Conservation (phyloP, 306 rosid species). For the Acacia acuminata region DNA sequence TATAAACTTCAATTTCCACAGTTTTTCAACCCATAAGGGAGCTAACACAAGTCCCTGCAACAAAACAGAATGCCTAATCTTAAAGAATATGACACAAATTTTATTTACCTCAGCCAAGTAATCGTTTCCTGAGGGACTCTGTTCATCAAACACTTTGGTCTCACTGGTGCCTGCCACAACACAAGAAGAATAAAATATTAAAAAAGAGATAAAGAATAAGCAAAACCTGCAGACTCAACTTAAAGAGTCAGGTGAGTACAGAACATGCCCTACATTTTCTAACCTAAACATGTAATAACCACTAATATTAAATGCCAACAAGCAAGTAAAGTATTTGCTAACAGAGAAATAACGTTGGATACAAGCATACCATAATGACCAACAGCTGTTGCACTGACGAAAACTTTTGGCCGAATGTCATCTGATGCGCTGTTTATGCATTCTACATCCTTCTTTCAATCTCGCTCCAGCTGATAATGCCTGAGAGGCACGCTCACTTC, state of each 20-base stretch:
- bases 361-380: constrained; percentile 85
- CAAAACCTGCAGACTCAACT: constrained; percentile 3
- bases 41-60: neutral
- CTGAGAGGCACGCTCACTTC: constrained; percentile 96
- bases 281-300: constrained; percentile 2
- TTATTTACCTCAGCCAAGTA: constrained; percentile 87
- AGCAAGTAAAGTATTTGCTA: neutral
- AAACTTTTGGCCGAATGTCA: constrained; percentile 71
- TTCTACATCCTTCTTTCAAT: constrained; percentile 87
- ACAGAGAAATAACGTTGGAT: constrained; percentile 6
- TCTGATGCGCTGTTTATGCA: constrained; percentile 73
- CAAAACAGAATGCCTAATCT: neutral
- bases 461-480: constrained; percentile 81
- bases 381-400: constrained; percentile 94
- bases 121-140: constrained; percentile 89
- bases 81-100: neutral
- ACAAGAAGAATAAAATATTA: constrained; percentile 21
- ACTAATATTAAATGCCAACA: constrained; percentile 15
- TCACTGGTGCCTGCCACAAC: constrained; percentile 71
- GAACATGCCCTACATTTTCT: constrained; percentile 6
- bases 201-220: neutral
- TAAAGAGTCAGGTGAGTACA: neutral
- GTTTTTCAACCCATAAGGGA: neutral
- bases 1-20: too few species aligned
- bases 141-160: constrained; percentile 74